Evolutionary conservation across 345 rosid genomes (phyloP).

Genomic region (Linum lewisii): DNA sequence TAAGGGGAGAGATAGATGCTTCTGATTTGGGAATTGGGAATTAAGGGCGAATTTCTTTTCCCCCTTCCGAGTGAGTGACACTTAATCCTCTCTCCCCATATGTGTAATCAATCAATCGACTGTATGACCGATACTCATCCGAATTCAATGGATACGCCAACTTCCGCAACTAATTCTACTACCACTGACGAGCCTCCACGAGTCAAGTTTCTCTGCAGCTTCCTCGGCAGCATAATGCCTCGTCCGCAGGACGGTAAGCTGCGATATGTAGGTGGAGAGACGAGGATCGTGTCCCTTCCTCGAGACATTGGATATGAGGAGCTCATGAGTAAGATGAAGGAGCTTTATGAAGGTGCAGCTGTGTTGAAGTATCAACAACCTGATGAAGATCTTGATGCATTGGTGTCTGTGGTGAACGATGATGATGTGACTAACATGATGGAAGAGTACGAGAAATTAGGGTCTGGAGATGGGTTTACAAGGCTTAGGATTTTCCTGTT

Average conservation of each 20-base stretch:
- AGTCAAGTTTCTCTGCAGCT: conserved; percentile 82
- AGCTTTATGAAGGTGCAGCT: conserved; percentile 66
- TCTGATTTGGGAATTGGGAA: too few relatives aligned
- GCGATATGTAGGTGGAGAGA: conserved; percentile 95
- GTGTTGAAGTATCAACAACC: conserved; percentile 93
- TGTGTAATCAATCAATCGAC: conserved; percentile 40
- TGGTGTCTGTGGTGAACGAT: conserved; percentile 89
- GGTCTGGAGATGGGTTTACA: conserved; percentile 77
- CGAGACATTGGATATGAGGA: conserved; percentile 68
- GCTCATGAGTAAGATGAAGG: conserved; percentile 75
- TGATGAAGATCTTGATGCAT: conserved; percentile 98
- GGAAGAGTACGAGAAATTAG: conserved; percentile 97
- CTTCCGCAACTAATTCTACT: conserved; percentile 31
- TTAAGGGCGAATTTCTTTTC: too few relatives aligned
- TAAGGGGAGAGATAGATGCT: too few relatives aligned
- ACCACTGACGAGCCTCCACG: conserved; percentile 62
- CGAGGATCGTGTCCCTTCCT: conserved; percentile 65
- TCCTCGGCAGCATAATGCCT: conserved; percentile 83
- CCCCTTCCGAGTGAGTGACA: not conserved
- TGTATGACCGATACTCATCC: conserved; percentile 22
- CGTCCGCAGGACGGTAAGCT: conserved; percentile 94
- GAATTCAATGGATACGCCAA: conserved; percentile 44
- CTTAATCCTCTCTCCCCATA: conserved; percentile 9
- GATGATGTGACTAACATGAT: conserved; percentile 93
- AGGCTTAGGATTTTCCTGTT: conserved; percentile 92